Conservation (phyloP, 2,329 filamentous ascomycete genomes). For the Xylariaceae sp. region DNA sequence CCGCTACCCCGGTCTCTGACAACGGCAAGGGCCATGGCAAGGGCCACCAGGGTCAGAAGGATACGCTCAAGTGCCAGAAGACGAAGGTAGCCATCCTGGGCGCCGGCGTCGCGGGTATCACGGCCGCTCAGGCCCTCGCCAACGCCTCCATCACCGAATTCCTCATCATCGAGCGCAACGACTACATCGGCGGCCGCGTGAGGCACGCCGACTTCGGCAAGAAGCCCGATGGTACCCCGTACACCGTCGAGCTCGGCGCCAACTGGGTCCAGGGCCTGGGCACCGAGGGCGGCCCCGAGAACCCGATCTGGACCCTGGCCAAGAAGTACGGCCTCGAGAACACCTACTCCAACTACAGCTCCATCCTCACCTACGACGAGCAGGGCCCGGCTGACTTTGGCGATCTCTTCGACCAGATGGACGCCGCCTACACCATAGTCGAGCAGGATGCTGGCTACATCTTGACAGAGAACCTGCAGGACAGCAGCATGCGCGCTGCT, state of each 20-base stretch:
- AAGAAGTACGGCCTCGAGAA: conserved; percentile 54
- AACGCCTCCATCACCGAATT: conserved; percentile 60
- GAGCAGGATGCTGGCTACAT: conserved; percentile 51
- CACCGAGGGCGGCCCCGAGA: conserved; percentile 37
- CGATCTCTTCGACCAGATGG: conserved; percentile 45
- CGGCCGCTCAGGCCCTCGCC: conserved; percentile 56
- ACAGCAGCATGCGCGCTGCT: conserved; percentile 54
- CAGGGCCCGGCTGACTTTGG: conserved; percentile 48
- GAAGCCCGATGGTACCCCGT: conserved; percentile 43
- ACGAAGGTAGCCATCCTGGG: conserved; percentile 43
- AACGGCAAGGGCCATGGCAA: not conserved
- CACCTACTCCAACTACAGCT: conserved; percentile 52
- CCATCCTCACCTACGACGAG: conserved; percentile 56
- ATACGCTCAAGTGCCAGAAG: conserved; percentile 29
- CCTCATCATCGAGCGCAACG: conserved; percentile 58
- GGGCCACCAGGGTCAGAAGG: no score
- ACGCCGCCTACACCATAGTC: conserved; percentile 39
- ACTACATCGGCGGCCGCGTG: conserved; percentile 57
- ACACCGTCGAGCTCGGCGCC: conserved; percentile 58
- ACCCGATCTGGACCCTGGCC: conserved; percentile 58
- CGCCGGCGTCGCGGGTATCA: conserved; percentile 58
- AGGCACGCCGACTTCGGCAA: conserved; percentile 52
- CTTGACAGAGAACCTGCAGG: conserved; percentile 55
- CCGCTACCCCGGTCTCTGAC: conserved; percentile 7
- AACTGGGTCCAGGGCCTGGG: conserved; percentile 50